Conservation (phyloP, 2,329 filamentous ascomycete species). For the Pseudogymnoascus verrucosus region DNA sequence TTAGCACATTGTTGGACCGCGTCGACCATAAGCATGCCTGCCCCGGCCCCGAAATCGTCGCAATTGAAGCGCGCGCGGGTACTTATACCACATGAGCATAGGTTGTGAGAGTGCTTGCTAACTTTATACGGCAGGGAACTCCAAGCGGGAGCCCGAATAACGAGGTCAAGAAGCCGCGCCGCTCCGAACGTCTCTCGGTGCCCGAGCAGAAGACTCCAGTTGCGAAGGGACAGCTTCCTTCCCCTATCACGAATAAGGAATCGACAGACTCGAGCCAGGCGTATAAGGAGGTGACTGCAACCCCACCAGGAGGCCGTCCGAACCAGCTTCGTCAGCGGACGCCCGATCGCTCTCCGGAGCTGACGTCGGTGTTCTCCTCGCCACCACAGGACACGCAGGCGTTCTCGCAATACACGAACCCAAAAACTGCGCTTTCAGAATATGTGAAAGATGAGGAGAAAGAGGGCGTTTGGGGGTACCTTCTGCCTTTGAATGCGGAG, state of each 20-base stretch:
- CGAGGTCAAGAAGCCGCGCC: slow-evolving; percentile 68
- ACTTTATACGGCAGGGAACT: slow-evolving; percentile 17
- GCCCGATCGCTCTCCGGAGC: slow-evolving; percentile 36
- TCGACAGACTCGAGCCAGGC: slow-evolving; percentile 49
- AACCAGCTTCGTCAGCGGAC: slow-evolving; percentile 42
- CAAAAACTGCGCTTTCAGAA: slow-evolving; percentile 62
- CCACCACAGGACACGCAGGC: slow-evolving; percentile 72
- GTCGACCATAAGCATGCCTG: slow-evolving; percentile 29
- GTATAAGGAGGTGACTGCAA: slow-evolving; percentile 63
- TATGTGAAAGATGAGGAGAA: slow-evolving; percentile 76
- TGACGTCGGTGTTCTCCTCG: slow-evolving; percentile 30
- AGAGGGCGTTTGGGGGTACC: slow-evolving; percentile 84
- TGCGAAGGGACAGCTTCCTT: slow-evolving; percentile 64
- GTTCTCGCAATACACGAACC: slow-evolving; percentile 72
- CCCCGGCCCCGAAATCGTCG: slow-evolving; percentile 67
- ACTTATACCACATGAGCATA: slow-evolving; percentile 31
- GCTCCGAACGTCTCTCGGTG: slow-evolving; percentile 63
- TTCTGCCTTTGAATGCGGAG: slow-evolving; percentile 70
- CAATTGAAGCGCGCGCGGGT: slow-evolving; percentile 78
- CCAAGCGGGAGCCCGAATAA: slow-evolving; percentile 21
- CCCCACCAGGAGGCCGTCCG: slow-evolving; percentile 54
- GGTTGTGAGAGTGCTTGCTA: slow-evolving; percentile 17
- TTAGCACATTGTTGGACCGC: neutral
- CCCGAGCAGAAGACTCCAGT: slow-evolving; percentile 50
- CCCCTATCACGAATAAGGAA: slow-evolving; percentile 65